Percentiles rank a stretch among this genome's conserved stretches.
These are phyloP conservation scores for Pichiaceae sp. DNA, from an alignment of 1,139 yeast species.

Conservation along the genomic window DNA sequence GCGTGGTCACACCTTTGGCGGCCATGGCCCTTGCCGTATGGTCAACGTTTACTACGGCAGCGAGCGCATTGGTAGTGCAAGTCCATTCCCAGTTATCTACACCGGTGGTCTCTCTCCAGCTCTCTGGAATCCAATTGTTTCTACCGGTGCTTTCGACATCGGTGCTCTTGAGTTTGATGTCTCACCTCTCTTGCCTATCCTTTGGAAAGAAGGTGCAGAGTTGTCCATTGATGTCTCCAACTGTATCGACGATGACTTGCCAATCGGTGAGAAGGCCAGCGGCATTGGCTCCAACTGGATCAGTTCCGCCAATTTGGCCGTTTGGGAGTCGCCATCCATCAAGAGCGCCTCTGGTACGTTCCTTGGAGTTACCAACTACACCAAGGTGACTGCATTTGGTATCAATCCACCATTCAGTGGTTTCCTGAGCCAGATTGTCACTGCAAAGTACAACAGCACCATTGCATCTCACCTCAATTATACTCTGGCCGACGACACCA, in stretches of 20 bases:
- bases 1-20: constrained; percentile 34
- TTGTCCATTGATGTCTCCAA: constrained; percentile 47
- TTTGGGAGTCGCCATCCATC: constrained; percentile 47
- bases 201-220: constrained; percentile 37
- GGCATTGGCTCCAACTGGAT: constrained; percentile 61
- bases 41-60: constrained; percentile 46
- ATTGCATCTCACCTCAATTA: constrained; percentile 28
- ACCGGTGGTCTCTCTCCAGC: constrained; percentile 78
- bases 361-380: constrained; percentile 20
- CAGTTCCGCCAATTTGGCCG: constrained; percentile 53
- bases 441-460: constrained; percentile 26
- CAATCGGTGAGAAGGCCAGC: constrained; percentile 10
- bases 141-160: constrained; percentile 64
- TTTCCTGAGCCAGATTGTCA: constrained; percentile 30
- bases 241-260: constrained; percentile 38
- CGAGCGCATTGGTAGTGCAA: constrained; percentile 36
- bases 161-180: constrained; percentile 58
- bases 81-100: constrained; percentile 57
- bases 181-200: constrained; percentile 54
- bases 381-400: constrained; percentile 20
- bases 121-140: constrained; percentile 73
- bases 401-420: constrained; percentile 29
- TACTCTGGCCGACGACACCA: constrained; percentile 29
- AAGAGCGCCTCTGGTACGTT: constrained; percentile 33
- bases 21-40: constrained; percentile 59